A percentile compares a stretch with the other conserved stretches of the same genome.
phyloP scores from a whole-genome alignment of 257 asterid species.

The Nicotiana attenuata region DNA sequence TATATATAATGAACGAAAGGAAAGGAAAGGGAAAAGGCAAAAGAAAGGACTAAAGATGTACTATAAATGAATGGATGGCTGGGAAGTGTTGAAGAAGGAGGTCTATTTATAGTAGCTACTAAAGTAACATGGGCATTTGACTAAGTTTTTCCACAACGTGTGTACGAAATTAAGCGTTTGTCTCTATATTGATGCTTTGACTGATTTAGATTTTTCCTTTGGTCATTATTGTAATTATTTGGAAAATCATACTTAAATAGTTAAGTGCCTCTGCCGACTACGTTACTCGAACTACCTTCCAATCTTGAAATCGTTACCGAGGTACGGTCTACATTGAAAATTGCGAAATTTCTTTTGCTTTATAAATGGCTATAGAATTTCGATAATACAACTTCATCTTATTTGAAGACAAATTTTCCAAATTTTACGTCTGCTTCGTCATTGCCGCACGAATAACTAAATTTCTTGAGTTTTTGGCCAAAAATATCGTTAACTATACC shows the following conservation, averaged over 20 bases:
- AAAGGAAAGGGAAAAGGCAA: background rate
- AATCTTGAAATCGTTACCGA: constrained; percentile 30
- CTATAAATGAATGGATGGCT: background rate
- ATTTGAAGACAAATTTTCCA: background rate
- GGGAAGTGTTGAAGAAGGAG: constrained; percentile 21
- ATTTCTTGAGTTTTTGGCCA: too few species aligned
- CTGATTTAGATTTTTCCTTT: background rate
- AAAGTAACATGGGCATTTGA: constrained; percentile 30
- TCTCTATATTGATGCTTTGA: background rate
- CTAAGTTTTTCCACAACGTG: constrained; percentile 4
- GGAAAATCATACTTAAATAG: background rate
- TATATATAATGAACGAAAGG: background rate
- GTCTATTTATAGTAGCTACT: constrained; percentile 45
- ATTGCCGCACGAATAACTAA: background rate
- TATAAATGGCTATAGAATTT: background rate
- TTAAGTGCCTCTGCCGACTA: constrained; percentile 44
- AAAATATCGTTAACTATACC: too few species aligned
- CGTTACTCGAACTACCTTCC: constrained; percentile 23
- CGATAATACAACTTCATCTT: background rate
- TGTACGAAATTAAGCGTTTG: background rate
- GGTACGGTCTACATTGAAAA: background rate
- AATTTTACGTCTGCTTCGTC: background rate
- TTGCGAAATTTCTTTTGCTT: background rate
- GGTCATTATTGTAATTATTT: background rate
- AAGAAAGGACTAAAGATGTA: background rate